Conservation (phyloP, 805 yeast species). For the Kodamaea laetipori region DNA sequence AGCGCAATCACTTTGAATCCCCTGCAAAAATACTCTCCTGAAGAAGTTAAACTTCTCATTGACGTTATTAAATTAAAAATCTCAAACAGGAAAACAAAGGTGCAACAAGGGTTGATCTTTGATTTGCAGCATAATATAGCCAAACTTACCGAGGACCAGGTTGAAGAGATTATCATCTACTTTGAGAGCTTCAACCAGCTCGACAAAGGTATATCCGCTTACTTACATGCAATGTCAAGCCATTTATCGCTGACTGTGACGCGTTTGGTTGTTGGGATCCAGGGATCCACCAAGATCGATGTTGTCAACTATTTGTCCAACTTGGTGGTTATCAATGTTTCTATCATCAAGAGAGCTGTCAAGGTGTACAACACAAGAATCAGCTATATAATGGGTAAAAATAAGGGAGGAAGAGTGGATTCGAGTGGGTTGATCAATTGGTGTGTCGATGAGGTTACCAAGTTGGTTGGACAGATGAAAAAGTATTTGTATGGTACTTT, state of each 20-base stretch:
- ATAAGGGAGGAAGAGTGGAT: constrained; percentile 27
- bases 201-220: constrained; percentile 38
- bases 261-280: constrained; percentile 38
- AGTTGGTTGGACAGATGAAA: constrained; percentile 59
- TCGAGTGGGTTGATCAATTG: constrained; percentile 72
- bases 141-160: constrained; percentile 30
- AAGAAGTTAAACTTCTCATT: constrained; percentile 32
- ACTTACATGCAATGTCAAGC: constrained; percentile 36
- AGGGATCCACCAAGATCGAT: constrained; percentile 46
- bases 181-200: constrained; percentile 38
- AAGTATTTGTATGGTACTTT: constrained; percentile 69
- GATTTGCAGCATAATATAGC: constrained; percentile 40
- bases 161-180: constrained; percentile 36
- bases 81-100: constrained; percentile 36
- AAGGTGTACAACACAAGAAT: constrained; percentile 46
- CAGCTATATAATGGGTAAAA: constrained; percentile 29
- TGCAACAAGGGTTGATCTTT: constrained; percentile 40
- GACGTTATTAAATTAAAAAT: constrained; percentile 47
- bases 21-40: constrained; percentile 18
- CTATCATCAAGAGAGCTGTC: constrained; percentile 50
- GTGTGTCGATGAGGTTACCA: constrained; percentile 65
- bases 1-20: constrained; percentile 18
- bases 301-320: constrained; percentile 43
- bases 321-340: constrained; percentile 40
- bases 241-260: constrained; percentile 36